Conservation (phyloP, 2,329 filamentous ascomycete genomes). For the Lecanicillium sp. region DNA sequence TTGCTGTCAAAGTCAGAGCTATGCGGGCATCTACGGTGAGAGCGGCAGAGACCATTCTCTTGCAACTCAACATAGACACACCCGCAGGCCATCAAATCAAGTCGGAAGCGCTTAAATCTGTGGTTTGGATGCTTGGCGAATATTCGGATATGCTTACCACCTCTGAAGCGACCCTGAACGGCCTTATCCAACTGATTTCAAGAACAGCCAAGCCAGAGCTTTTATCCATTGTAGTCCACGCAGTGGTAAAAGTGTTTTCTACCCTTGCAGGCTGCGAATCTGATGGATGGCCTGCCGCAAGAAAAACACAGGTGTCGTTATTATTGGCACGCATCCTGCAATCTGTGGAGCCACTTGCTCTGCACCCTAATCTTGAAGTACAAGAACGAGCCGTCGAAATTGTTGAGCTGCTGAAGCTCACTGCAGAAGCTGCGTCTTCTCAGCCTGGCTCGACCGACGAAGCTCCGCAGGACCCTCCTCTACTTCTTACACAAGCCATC, state of each 20-base stretch:
- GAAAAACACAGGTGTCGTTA: conserved; percentile 67
- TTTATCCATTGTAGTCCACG: conserved; percentile 74
- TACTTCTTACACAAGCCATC: conserved; percentile 83
- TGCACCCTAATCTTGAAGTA: conserved; percentile 84
- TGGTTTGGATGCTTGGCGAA: conserved; percentile 84
- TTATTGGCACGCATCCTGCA: conserved; percentile 76
- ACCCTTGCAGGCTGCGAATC: conserved; percentile 57
- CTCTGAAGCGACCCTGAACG: conserved; percentile 64
- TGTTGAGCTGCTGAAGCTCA: conserved; percentile 78
- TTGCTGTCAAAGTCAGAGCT: conserved; percentile 84
- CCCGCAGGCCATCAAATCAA: conserved; percentile 47
- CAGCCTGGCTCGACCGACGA: conserved; percentile 51
- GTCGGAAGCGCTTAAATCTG: conserved; percentile 62
- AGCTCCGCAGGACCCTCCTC: conserved; percentile 58
- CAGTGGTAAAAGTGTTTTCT: conserved; percentile 77
- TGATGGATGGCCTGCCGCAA: conserved; percentile 60
- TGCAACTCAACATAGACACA: conserved; percentile 44
- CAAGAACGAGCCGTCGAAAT: conserved; percentile 94
- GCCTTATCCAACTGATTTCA: conserved; percentile 60
- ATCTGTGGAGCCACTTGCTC: conserved; percentile 67
- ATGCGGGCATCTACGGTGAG: conserved; percentile 73
- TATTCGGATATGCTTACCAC: conserved; percentile 65
- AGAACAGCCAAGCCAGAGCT: conserved; percentile 51
- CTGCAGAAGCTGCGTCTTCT: conserved; percentile 67
- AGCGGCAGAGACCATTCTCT: conserved; percentile 70